A percentile compares a stretch with the other conserved stretches of the same genome.
Evolutionary conservation across 2,329 filamentous ascomycete genomes (phyloP).

Genomic region (Cladosporium cucumerinum): DNA sequence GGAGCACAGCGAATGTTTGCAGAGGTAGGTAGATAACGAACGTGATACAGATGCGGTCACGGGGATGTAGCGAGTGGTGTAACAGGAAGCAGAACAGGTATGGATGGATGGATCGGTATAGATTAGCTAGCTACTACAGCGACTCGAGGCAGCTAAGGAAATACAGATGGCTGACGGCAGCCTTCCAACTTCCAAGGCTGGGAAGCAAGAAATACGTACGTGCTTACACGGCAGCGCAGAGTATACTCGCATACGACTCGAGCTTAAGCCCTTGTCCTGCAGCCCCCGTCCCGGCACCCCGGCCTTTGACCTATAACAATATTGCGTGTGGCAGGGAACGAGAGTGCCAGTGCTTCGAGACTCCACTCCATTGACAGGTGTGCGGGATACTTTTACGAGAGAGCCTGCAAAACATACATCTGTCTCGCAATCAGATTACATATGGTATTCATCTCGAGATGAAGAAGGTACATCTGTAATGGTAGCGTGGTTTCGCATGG

Average conservation of each 20-base stretch:
- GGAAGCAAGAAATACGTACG: neutral
- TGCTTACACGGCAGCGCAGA: slow-evolving; percentile 3
- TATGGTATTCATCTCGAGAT: neutral
- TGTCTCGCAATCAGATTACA: neutral
- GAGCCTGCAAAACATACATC: neutral
- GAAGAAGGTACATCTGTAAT: neutral
- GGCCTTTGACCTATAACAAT: neutral
- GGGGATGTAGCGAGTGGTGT: neutral
- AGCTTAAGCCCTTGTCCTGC: neutral
- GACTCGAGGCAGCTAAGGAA: neutral
- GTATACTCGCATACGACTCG: neutral
- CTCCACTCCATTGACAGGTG: neutral
- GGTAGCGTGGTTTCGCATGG: neutral
- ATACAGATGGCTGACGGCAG: slow-evolving; percentile 3
- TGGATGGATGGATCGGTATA: slow-evolving; percentile 1
- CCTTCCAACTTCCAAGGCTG: slow-evolving; percentile 2
- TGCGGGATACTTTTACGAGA: neutral
- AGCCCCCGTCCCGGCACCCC: neutral
- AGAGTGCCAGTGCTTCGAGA: neutral
- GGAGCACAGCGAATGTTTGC: neutral
- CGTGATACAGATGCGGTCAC: neutral
- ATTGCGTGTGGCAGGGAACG: neutral
- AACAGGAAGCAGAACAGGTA: neutral
- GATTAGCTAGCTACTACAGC: neutral
- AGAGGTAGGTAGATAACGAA: neutral